phyloP scores from a whole-genome alignment of 805 yeast genomes.

The Kazachstania bromeliacearum region DNA sequence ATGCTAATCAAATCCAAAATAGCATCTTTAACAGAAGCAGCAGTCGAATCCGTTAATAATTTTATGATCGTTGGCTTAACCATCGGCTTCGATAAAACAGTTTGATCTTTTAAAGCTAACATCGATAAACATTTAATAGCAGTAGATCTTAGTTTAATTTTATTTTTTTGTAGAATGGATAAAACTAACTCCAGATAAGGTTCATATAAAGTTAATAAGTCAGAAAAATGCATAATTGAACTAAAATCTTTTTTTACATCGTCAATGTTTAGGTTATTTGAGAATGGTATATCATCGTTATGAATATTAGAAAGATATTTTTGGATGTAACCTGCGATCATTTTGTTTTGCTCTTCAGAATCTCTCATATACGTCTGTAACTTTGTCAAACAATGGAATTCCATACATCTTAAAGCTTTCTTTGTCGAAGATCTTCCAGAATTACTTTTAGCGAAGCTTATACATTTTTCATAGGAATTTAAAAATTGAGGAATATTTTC shows the following conservation, averaged over 20 bases:
- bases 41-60: slow-evolving; percentile 49
- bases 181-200: slow-evolving; percentile 43
- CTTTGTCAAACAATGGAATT: slow-evolving; percentile 8
- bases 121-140: slow-evolving; percentile 57
- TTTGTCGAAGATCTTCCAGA: slow-evolving; percentile 3
- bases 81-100: slow-evolving; percentile 39
- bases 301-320: not conserved
- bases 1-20: slow-evolving; percentile 54
- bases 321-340: not conserved
- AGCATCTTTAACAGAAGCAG: slow-evolving; percentile 70
- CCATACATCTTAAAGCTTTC: slow-evolving; percentile 15
- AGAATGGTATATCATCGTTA: not conserved
- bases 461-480: slow-evolving; percentile 11
- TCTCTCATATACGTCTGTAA: slow-evolving; percentile 12
- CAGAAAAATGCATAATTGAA: slow-evolving; percentile 18
- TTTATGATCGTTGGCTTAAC: slow-evolving; percentile 45
- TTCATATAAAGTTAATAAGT: slow-evolving; percentile 37
- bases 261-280: not conserved
- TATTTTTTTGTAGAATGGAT: slow-evolving; percentile 38
- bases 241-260: slow-evolving; percentile 10
- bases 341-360: slow-evolving; percentile 4
- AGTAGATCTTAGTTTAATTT: slow-evolving; percentile 46
- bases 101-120: slow-evolving; percentile 44
- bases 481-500: slow-evolving; percentile 13
- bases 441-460: slow-evolving; percentile 4